Conservation (phyloP, 805 yeast species). For the Candida pseudoglaebosa region DNA sequence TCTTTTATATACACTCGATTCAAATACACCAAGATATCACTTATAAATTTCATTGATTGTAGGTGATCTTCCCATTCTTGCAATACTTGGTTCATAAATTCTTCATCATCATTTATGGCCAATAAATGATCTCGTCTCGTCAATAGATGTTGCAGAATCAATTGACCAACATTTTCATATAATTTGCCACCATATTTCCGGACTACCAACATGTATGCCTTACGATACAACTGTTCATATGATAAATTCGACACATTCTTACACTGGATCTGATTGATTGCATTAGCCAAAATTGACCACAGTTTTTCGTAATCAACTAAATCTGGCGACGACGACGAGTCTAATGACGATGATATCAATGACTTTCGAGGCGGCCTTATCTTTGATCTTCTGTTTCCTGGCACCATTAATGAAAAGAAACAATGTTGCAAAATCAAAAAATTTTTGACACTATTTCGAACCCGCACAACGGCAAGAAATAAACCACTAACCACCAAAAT, state of each 20-base stretch:
- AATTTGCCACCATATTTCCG: conserved; percentile 62
- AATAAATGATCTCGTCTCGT: conserved; percentile 17
- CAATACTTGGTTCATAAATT: conserved; percentile 33
- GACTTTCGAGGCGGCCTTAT: conserved; percentile 64
- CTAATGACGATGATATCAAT: conserved; percentile 17
- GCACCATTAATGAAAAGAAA: conserved; percentile 15
- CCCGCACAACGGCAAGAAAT: no score
- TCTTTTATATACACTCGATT: conserved; percentile 83
- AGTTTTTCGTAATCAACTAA: conserved; percentile 57
- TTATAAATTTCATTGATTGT: conserved; percentile 68
- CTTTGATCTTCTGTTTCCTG: conserved; percentile 47
- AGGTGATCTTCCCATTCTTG: conserved; percentile 69
- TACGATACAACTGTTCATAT: conserved; percentile 77
- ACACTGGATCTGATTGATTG: conserved; percentile 66
- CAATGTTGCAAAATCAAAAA: conserved; percentile 1
- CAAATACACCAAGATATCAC: conserved; percentile 82
- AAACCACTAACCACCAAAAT: no score
- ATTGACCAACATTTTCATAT: conserved; percentile 54
- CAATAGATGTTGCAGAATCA: conserved; percentile 46
- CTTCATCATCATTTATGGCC: conserved; percentile 19
- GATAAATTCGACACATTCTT: conserved; percentile 72
- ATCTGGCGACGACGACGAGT: conserved; percentile 18
- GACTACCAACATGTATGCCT: conserved; percentile 72
- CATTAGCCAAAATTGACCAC: conserved; percentile 63
- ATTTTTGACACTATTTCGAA: no score